Base-by-base conservation (phyloP, 768 basidiomycete species). In the Boletus subcaerulescens region DNA sequence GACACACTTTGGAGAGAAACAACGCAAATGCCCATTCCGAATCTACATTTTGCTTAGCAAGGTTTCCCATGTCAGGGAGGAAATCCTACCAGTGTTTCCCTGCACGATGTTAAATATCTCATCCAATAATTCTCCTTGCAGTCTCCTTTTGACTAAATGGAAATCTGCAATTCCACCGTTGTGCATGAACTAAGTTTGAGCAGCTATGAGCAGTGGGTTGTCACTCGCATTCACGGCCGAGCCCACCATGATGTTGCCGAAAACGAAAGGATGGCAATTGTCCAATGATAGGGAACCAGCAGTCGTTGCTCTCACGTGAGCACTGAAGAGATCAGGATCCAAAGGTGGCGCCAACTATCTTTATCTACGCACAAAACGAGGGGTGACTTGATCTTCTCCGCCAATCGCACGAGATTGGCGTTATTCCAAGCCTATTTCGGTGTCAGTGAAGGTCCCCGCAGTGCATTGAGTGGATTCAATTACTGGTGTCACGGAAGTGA, bases 11-110 rank as follows among this genome's bases (percentile, higher is more conserved):
- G 3, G 94, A 91, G 31, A 98, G 72, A 69, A 95, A 90, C 48
- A 96, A 73, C 9, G 91, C 94, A 67, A 98, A 99, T 6, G 92
- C 88, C 94, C 95, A 98, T 77, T 99, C 95, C 4, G 93, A 95
- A 72, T 99, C 96, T 89, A 45, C 26, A 48, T 39, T 48, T 52
- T 42, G 42, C 50, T 26, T 44, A 33, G 22, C 15, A 41, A 18
- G 17, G 32, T 44, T 31, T 22, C 22, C 12, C 17, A 15, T 32
- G 8, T 15, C 10, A 39, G 18, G 18, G 3, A 40, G 18, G 49
- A 33, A 31, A 32, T 61, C 76, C 50, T 55, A 89, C 91, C 92
- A 26, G 97, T 98, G 65, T 98, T 95, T 50, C 97, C 97, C 53
- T 89, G 86, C 2, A 95, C 93, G 62, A 84, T 80, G 50, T 91